Percentiles rank a stretch among this genome's conserved stretches.
Evolutionary conservation across 495 filamentous ascomycete species (phyloP).

Genomic region (Haplographium delicatum): DNA sequence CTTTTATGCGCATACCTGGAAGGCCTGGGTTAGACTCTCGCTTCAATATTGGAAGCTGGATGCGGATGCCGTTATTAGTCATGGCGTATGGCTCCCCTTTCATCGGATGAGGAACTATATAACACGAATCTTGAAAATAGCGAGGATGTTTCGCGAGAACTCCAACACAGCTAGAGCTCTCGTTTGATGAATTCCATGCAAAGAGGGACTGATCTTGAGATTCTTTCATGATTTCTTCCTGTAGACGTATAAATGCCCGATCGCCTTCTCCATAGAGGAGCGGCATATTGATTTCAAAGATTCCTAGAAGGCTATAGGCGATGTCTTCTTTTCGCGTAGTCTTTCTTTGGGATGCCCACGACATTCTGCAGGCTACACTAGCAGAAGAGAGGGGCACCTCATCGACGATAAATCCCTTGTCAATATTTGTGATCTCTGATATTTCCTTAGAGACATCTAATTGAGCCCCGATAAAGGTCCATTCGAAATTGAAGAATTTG

Average conservation of each 20-base stretch:
- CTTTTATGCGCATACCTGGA: too few species aligned
- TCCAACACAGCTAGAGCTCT: too few species aligned
- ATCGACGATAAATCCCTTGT: neutral
- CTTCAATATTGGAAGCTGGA: too few species aligned
- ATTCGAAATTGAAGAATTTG: neutral
- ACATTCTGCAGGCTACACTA: constrained; percentile 23
- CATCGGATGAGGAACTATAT: too few species aligned
- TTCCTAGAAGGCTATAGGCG: constrained; percentile 16
- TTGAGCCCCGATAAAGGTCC: neutral
- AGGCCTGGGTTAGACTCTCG: too few species aligned
- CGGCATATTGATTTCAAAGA: constrained; percentile 18
- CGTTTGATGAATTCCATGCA: too few species aligned
- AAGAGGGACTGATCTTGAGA: too few species aligned
- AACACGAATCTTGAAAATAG: too few species aligned
- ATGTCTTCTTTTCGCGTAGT: constrained; percentile 18
- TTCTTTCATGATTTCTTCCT: constrained; percentile 17
- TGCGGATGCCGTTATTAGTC: too few species aligned
- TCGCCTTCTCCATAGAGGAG: constrained; percentile 17
- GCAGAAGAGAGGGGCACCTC: neutral
- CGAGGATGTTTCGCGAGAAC: too few species aligned
- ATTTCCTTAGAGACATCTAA: neutral
- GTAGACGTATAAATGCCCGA: constrained; percentile 10
- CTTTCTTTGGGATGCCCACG: constrained; percentile 22
- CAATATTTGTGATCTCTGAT: neutral
- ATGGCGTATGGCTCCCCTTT: too few species aligned